phyloP scores from a whole-genome alignment of 2,329 filamentous ascomycete species.

The Colletotrichum filicis region DNA sequence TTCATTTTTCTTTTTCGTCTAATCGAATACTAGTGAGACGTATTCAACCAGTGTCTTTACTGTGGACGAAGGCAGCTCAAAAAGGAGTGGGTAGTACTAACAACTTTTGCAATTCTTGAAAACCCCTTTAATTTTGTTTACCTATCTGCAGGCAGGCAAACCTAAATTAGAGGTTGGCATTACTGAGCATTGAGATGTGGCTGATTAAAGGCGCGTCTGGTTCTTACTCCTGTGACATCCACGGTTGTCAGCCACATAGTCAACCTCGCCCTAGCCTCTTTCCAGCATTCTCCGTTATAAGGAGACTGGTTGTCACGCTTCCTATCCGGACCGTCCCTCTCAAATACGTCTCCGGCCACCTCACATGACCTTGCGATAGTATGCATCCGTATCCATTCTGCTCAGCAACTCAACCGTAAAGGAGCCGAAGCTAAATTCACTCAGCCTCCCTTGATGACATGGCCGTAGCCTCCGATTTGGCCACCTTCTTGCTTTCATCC shows the following conservation, averaged over 20 bases:
- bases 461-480: not conserved
- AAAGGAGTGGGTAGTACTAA: not conserved
- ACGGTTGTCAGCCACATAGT: not conserved
- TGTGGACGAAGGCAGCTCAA: not conserved
- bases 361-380: no score
- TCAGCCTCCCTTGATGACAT: not conserved
- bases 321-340: not conserved
- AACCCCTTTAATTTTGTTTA: no score
- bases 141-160: no score
- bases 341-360: not conserved
- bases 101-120: no score
- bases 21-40: no score
- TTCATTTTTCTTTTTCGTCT: not conserved
- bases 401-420: not conserved
- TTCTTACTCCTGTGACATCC: not conserved
- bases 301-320: not conserved
- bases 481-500: not conserved
- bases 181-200: not conserved
- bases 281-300: not conserved
- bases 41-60: not conserved
- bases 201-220: not conserved
- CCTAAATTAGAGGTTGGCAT: not conserved
- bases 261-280: not conserved
- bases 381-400: not conserved
- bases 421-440: not conserved